These are phyloP conservation scores for Scedosporium minutisporum DNA, from an alignment of 2,329 filamentous ascomycete species.

Conservation along the genomic window DNA sequence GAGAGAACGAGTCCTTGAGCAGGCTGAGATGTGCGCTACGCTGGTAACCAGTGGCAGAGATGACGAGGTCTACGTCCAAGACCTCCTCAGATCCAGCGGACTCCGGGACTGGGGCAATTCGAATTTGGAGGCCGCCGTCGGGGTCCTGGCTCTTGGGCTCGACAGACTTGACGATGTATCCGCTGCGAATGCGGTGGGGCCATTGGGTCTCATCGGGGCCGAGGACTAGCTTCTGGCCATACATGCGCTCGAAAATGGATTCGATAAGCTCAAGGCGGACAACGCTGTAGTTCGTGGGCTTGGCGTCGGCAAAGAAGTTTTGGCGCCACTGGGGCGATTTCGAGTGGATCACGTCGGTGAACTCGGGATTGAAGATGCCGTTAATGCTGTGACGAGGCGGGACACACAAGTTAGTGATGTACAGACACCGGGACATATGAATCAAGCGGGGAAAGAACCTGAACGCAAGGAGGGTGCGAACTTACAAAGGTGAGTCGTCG, in stretches of 20 bases:
- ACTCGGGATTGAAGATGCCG: conserved; percentile 87
- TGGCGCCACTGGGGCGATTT: conserved; percentile 54
- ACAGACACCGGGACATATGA: not conserved
- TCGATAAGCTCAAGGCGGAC: conserved; percentile 88
- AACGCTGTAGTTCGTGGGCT: conserved; percentile 88
- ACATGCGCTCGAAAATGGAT: conserved; percentile 77
- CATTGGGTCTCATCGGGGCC: conserved; percentile 60
- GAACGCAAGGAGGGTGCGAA: conserved; percentile 12
- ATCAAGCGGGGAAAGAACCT: not conserved
- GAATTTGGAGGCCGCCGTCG: conserved; percentile 40
- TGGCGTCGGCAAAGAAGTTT: conserved; percentile 54
- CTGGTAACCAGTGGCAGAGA: conserved; percentile 81
- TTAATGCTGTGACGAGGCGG: conserved; percentile 56
- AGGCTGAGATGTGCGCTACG: conserved; percentile 71
- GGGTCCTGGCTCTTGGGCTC: conserved; percentile 35
- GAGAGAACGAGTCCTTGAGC: conserved; percentile 53
- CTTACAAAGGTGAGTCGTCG: conserved; percentile 92
- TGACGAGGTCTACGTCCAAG: conserved; percentile 68
- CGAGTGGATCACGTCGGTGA: conserved; percentile 66
- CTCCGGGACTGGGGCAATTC: conserved; percentile 37
- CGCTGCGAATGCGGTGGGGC: conserved; percentile 71
- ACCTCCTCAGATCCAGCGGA: conserved; percentile 38
- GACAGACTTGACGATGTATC: conserved; percentile 56
- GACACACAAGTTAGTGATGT: conserved; percentile 19
- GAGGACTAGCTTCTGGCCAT: conserved; percentile 68